These are phyloP conservation scores for Dioscorea cayenensis DNA, from an alignment of 116 monocot genomes.

Conservation along the genomic window DNA sequence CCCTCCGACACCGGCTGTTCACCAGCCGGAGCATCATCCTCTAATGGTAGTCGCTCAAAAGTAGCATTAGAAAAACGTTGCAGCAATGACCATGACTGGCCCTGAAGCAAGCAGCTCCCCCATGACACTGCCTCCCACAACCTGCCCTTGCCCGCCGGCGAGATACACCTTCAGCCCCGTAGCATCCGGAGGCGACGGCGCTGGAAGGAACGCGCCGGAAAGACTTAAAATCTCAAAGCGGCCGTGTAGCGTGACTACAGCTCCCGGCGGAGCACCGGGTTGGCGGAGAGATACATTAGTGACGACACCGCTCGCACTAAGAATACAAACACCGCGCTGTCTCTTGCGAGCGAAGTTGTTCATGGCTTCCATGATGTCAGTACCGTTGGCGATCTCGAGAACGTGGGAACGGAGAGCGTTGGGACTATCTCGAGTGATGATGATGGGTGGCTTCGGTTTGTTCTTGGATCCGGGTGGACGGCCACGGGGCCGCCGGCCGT, in stretches of 20 bases:
- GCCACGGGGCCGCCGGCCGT: slow-evolving; percentile 50
- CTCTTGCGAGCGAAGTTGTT: slow-evolving; percentile 41
- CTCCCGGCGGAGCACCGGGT: slow-evolving; percentile 30
- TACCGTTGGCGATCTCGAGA: slow-evolving; percentile 57
- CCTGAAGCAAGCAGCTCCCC: slow-evolving; percentile 63
- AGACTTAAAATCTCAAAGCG: slow-evolving; percentile 83
- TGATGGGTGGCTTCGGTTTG: slow-evolving; percentile 77
- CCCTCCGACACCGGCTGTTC: not conserved
- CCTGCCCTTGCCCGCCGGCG: slow-evolving; percentile 80
- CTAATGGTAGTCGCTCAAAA: slow-evolving; percentile 57
- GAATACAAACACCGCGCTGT: slow-evolving; percentile 65
- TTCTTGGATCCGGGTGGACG: slow-evolving; percentile 81
- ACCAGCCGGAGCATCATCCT: slow-evolving; percentile 16
- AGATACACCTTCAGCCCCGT: slow-evolving; percentile 62
- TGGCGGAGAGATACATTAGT: slow-evolving; percentile 69
- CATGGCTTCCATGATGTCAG: slow-evolving; percentile 56
- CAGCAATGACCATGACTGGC: slow-evolving; percentile 73
- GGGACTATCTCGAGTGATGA: slow-evolving; percentile 62
- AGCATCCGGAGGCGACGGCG: slow-evolving; percentile 53
- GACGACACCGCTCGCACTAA: slow-evolving; percentile 65
- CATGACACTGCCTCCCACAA: slow-evolving; percentile 74
- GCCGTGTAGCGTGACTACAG: slow-evolving; percentile 56
- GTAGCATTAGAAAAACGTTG: slow-evolving; percentile 59
- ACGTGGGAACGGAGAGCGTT: slow-evolving; percentile 73
- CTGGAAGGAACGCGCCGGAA: slow-evolving; percentile 69